A percentile compares a stretch with the other conserved stretches of the same genome.
Conservation (phyloP, 1,139 yeast genomes). For the Saccharomyces hybrid region DNA sequence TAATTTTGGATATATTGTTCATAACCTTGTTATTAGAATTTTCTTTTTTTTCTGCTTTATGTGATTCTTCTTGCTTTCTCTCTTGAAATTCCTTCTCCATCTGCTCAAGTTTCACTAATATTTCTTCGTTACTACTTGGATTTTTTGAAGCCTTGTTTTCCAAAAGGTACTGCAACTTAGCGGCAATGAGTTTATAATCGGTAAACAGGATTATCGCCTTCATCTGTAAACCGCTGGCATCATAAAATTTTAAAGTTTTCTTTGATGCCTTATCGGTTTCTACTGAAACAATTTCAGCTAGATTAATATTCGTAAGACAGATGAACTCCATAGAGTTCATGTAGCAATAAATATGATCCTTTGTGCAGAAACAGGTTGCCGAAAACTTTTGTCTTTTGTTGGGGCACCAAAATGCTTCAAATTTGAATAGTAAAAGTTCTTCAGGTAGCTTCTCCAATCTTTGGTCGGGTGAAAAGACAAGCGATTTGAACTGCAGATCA, state of each 20-base stretch:
- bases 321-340: conserved; percentile 73
- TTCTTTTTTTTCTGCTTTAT: conserved; percentile 4
- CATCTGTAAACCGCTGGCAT: conserved; percentile 50
- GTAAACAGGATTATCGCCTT: conserved; percentile 57
- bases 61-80: conserved; percentile 24
- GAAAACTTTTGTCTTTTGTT: conserved; percentile 66
- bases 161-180: conserved; percentile 48
- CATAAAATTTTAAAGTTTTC: conserved; percentile 54
- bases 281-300: conserved; percentile 52
- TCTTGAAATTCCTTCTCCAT: conserved; percentile 29
- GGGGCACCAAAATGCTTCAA: conserved; percentile 65
- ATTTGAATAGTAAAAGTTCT: conserved; percentile 62
- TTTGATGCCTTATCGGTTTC: conserved; percentile 39
- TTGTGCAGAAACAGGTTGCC: conserved; percentile 64
- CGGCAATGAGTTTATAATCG: conserved; percentile 49
- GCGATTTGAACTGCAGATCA: conserved; percentile 74
- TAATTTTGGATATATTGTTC: background rate
- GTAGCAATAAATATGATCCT: conserved; percentile 53
- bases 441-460: conserved; percentile 30
- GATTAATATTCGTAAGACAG: conserved; percentile 46
- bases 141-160: conserved; percentile 43
- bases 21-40: background rate
- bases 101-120: conserved; percentile 21
- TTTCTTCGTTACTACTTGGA: conserved; percentile 33
- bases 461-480: conserved; percentile 42